These are phyloP conservation scores for Coemansia sp. DNA, from an alignment of 192 early-diverging fungal genomes.

Conservation along the genomic window DNA sequence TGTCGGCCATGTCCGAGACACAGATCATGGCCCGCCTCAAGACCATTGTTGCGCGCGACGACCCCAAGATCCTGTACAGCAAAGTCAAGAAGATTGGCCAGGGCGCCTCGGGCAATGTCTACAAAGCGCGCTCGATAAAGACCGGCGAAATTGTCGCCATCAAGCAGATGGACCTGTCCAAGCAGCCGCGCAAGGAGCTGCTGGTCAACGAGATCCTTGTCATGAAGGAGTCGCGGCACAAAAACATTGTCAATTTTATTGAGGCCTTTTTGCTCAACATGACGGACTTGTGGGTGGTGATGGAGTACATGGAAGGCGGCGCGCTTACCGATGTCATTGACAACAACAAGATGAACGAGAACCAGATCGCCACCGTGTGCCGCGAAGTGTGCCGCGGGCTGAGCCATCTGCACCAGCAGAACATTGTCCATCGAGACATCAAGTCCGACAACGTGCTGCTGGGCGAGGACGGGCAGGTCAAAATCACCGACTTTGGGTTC, in stretches of 20 bases:
- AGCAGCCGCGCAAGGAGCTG: conserved; percentile 87
- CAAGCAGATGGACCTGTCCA: conserved; percentile 88
- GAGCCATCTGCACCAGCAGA: conserved; percentile 72
- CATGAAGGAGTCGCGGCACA: conserved; percentile 90
- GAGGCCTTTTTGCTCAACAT: conserved; percentile 85
- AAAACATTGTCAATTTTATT: conserved; percentile 97
- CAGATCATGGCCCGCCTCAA: conserved; percentile 94
- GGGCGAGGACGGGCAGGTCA: conserved; percentile 76
- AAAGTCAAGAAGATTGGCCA: conserved; percentile 97
- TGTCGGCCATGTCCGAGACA: conserved; percentile 85
- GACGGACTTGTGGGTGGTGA: conserved; percentile 91
- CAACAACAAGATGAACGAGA: conserved; percentile 89
- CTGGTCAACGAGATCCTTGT: conserved; percentile 90
- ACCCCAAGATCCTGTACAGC: conserved; percentile 86
- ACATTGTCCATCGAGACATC: conserved; percentile 90
- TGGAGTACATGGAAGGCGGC: conserved; percentile 99
- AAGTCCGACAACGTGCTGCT: conserved; percentile 88
- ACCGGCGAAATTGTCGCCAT: conserved; percentile 81
- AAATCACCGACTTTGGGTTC: conserved; percentile 93
- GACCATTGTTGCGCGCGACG: conserved; percentile 83
- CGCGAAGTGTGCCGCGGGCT: conserved; percentile 79
- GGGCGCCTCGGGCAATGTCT: conserved; percentile 98
- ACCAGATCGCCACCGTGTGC: conserved; percentile 91
- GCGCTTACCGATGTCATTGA: conserved; percentile 96
- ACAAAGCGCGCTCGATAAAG: conserved; percentile 75